phyloP scores from a whole-genome alignment of 139 green algal genomes.

The Yamagishiella unicocca region DNA sequence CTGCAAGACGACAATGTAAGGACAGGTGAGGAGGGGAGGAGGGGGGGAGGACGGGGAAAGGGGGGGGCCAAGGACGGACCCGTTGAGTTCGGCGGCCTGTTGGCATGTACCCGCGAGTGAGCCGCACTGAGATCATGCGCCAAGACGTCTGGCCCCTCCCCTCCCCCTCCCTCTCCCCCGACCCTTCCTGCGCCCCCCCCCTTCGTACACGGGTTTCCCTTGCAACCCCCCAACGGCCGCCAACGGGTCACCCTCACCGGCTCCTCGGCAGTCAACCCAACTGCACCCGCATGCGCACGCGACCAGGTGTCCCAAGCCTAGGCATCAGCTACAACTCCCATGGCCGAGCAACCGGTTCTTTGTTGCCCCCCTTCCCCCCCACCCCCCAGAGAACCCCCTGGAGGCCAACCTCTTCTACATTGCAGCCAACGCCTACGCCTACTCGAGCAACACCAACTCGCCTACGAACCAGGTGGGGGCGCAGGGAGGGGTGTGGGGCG shows the following conservation, averaged over 20 bases:
- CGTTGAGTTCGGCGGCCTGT: too few relatives aligned
- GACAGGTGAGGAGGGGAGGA: conserved; percentile 50
- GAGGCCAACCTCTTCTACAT: conserved; percentile 64
- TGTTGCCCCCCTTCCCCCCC: not conserved
- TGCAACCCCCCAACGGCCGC: too few relatives aligned
- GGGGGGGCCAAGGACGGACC: too few relatives aligned
- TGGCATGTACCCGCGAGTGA: too few relatives aligned
- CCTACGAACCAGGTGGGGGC: conserved; percentile 30
- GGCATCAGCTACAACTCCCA: too few relatives aligned
- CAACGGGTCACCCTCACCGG: not conserved
- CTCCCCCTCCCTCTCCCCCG: not conserved
- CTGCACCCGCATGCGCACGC: too few relatives aligned
- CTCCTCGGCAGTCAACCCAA: too few relatives aligned
- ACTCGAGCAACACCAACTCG: conserved; percentile 54
- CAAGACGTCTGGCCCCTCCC: not conserved
- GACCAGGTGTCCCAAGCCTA: too few relatives aligned
- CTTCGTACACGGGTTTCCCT: too few relatives aligned
- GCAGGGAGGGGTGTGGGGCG: not conserved
- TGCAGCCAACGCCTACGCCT: conserved; percentile 53
- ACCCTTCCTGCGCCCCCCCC: too few relatives aligned
- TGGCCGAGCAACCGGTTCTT: too few relatives aligned
- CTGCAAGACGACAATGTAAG: conserved; percentile 35
- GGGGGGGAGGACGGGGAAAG: not conserved
- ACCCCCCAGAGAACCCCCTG: not conserved
- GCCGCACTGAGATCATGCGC: too few relatives aligned